These are phyloP conservation scores for Populus pruinosa DNA, from an alignment of 345 rosid species.

Conservation along the genomic window DNA sequence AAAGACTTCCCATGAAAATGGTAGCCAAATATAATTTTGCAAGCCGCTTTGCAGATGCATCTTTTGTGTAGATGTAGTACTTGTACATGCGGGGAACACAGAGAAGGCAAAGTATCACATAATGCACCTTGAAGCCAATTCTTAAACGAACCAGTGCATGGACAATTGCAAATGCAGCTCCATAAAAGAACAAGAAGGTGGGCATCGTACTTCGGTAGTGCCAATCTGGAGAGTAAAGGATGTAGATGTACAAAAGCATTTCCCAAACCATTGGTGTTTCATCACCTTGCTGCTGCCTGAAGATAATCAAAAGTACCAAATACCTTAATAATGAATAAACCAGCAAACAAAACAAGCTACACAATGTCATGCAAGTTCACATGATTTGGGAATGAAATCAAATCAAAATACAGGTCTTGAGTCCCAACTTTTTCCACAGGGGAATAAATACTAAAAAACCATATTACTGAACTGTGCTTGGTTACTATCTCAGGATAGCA, in stretches of 20 bases:
- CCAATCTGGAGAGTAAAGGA: slow-evolving; percentile 98
- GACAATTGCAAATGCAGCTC: slow-evolving; percentile 68
- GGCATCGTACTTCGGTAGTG: slow-evolving; percentile 96
- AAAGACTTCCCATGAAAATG: slow-evolving; percentile 48
- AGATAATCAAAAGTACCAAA: not conserved
- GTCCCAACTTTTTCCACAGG: not conserved
- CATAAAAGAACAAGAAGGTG: slow-evolving; percentile 83
- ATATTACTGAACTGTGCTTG: not conserved
- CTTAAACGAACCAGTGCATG: slow-evolving; percentile 68
- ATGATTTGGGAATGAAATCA: not conserved
- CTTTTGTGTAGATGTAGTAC: slow-evolving; percentile 84
- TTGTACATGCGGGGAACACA: slow-evolving; percentile 94
- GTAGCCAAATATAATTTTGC: slow-evolving; percentile 72
- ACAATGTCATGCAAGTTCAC: not conserved
- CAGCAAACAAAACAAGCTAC: not conserved
- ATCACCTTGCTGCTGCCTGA: slow-evolving; percentile 96
- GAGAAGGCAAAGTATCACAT: slow-evolving; percentile 65
- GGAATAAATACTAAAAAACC: not conserved
- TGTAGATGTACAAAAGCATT: slow-evolving; percentile 89
- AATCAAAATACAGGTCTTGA: not conserved
- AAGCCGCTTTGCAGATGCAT: slow-evolving; percentile 57
- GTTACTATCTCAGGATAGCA: no score
- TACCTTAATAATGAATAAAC: not conserved
- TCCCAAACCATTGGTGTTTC: slow-evolving; percentile 99
- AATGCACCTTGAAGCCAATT: slow-evolving; percentile 85